These are phyloP conservation scores for Penicillium expansum DNA, from an alignment of 2,329 filamentous ascomycete species.

Conservation along the genomic window DNA sequence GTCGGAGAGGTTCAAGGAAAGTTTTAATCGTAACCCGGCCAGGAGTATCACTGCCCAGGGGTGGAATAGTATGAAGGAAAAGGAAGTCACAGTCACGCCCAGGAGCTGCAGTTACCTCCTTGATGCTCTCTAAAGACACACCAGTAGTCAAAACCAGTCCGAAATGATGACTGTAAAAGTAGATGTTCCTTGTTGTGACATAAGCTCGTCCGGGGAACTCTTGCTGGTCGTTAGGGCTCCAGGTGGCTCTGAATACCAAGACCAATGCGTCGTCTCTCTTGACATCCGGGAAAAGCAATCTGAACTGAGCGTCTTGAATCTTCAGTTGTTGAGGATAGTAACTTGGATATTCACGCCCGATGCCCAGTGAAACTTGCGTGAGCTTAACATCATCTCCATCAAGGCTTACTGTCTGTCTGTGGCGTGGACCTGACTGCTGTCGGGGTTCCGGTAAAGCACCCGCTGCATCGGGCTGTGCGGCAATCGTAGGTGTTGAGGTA, in stretches of 20 bases:
- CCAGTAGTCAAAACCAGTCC: constrained; percentile 82
- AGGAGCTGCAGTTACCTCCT: constrained; percentile 83
- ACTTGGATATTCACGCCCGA: constrained; percentile 60
- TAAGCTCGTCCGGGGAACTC: constrained; percentile 84
- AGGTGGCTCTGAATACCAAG: constrained; percentile 88
- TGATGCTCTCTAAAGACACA: constrained; percentile 71
- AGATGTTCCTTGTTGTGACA: constrained; percentile 81
- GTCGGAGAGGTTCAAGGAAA: constrained; percentile 80
- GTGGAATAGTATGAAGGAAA: constrained; percentile 73
- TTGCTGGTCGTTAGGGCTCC: constrained; percentile 73
- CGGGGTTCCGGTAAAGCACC: constrained; percentile 22
- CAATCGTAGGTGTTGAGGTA: constrained; percentile 22
- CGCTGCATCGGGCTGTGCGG: constrained; percentile 20
- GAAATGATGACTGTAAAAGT: constrained; percentile 95
- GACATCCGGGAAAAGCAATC: constrained; percentile 82
- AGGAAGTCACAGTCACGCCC: constrained; percentile 92
- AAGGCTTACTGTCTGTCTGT: constrained; percentile 58
- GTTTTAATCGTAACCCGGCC: constrained; percentile 83
- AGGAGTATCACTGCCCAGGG: constrained; percentile 60
- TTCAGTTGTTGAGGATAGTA: constrained; percentile 78
- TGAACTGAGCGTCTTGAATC: constrained; percentile 89
- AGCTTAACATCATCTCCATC: constrained; percentile 45
- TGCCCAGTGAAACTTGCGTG: constrained; percentile 33
- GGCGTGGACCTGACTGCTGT: constrained; percentile 34
- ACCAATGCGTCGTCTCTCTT: constrained; percentile 76